Percentiles rank a stretch among this genome's conserved stretches.
Conservation (phyloP, 2,329 filamentous ascomycete genomes). For the Epicoccum sorghinum region DNA sequence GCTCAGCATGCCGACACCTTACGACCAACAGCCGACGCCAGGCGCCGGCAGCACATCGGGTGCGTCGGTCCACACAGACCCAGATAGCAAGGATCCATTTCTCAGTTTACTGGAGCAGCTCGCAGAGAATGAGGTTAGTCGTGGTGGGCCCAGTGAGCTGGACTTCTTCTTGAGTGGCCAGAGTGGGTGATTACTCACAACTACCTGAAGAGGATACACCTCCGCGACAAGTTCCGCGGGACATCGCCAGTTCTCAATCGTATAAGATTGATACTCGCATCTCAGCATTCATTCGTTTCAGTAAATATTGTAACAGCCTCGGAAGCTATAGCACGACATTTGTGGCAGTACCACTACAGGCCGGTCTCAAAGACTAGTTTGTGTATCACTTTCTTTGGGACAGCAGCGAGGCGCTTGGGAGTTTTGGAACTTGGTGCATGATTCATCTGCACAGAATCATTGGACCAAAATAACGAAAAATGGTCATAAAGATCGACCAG, state of each 20-base stretch:
- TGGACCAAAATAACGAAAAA: constrained; percentile 11
- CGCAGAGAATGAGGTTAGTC: constrained; percentile 76
- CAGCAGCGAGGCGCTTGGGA: constrained; percentile 16
- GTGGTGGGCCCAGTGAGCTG: constrained; percentile 73
- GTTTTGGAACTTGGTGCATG: constrained; percentile 12
- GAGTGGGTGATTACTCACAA: constrained; percentile 25
- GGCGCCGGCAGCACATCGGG: constrained; percentile 51
- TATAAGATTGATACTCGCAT: constrained; percentile 4
- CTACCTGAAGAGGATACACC: constrained; percentile 12
- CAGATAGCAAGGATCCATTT: constrained; percentile 77
- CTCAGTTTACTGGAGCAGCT: constrained; percentile 79
- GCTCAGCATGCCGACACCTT: constrained; percentile 50
- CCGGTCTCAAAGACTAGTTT: constrained; percentile 4
- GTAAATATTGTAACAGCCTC: constrained; percentile 12
- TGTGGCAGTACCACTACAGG: constrained; percentile 1
- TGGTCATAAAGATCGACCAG: constrained; percentile 3
- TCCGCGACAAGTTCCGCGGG: constrained; percentile 10
- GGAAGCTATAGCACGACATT: constrained; percentile 3
- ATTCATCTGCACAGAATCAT: constrained; percentile 10
- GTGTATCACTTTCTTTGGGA: constrained; percentile 4
- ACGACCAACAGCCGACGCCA: constrained; percentile 54
- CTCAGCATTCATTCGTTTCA: constrained; percentile 12
- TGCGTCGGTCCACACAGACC: constrained; percentile 49
- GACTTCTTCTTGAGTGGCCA: constrained; percentile 71
- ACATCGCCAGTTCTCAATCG: neutral